These are phyloP conservation scores for Malus sieversii DNA, from an alignment of 306 rosid species.

Conservation along the genomic window DNA sequence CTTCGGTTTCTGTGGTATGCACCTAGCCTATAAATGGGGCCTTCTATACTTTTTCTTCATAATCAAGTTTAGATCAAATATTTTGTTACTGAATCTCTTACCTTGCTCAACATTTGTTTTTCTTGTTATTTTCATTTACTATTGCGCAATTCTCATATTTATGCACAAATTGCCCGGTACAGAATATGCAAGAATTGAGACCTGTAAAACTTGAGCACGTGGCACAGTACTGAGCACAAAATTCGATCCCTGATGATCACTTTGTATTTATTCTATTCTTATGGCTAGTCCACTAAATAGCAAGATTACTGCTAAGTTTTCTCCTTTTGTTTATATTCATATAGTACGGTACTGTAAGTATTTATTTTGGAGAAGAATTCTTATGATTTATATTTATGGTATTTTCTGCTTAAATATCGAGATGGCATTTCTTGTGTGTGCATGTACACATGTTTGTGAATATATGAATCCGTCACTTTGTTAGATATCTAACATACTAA, in stretches of 20 bases:
- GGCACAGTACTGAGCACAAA: not conserved
- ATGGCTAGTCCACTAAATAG: not conserved
- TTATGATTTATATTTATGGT: not conserved
- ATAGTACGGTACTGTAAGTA: not conserved
- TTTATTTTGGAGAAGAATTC: not conserved
- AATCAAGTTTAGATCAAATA: not conserved
- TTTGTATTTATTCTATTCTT: not conserved
- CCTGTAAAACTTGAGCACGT: not conserved
- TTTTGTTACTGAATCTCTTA: not conserved
- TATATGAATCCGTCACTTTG: not conserved
- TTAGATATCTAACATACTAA: not conserved
- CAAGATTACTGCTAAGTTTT: not conserved
- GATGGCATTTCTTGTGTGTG: too few species aligned
- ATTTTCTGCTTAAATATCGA: not conserved
- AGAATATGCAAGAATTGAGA: not conserved
- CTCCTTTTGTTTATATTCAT: not conserved
- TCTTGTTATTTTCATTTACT: not conserved
- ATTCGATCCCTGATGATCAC: not conserved
- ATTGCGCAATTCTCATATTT: not conserved
- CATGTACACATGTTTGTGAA: not conserved
- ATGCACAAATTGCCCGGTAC: not conserved
- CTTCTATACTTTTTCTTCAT: not conserved
- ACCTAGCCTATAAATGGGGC: constrained; percentile 8
- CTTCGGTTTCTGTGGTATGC: constrained; percentile 96
- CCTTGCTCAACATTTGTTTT: not conserved